Conservation (phyloP, 2,329 filamentous ascomycete species). For the Stemphylium beticola region DNA sequence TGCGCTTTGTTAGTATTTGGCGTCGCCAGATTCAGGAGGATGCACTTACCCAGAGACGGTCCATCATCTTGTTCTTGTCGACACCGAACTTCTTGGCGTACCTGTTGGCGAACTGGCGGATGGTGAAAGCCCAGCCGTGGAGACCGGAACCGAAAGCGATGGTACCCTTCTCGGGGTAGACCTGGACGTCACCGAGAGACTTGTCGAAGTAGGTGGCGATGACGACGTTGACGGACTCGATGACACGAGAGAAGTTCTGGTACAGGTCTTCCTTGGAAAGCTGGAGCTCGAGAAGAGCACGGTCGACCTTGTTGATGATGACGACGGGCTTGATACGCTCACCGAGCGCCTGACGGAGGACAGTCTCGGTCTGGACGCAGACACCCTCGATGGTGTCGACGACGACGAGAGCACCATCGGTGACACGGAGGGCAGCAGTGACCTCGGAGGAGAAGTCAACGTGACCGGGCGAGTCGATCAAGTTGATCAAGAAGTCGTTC, state of each 20-base stretch:
- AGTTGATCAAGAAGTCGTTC: conserved; percentile 99
- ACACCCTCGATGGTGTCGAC: conserved; percentile 99
- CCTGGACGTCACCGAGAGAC: conserved; percentile 94
- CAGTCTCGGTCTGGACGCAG: conserved; percentile 99
- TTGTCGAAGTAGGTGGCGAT: conserved; percentile 99
- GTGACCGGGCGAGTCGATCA: conserved; percentile 99
- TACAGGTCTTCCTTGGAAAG: conserved; percentile 98
- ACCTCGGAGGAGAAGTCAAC: conserved; percentile 99
- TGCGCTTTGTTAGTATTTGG: conserved; percentile 40
- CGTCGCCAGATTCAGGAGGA: too few relatives aligned
- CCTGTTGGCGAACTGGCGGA: conserved; percentile 93
- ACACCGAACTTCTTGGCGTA: conserved; percentile 99
- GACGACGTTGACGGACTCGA: conserved; percentile 99
- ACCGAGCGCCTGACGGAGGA: conserved; percentile 97
- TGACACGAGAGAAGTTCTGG: conserved; percentile 99
- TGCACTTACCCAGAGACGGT: conserved; percentile 89
- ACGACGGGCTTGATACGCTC: conserved; percentile 99
- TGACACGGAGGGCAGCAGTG: conserved; percentile 99
- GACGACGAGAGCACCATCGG: conserved; percentile 98
- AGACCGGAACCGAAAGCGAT: conserved; percentile 99
- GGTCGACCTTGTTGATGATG: conserved; percentile 99
- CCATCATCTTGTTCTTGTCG: conserved; percentile 99
- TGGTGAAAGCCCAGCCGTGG: conserved; percentile 99
- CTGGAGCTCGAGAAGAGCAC: conserved; percentile 98
- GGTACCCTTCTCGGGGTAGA: conserved; percentile 97